Evolutionary conservation across 129 eudicot genomes (phyloP), one percentile per base, ranked within the genome.

Genomic region (Apium graveolens): DNA sequence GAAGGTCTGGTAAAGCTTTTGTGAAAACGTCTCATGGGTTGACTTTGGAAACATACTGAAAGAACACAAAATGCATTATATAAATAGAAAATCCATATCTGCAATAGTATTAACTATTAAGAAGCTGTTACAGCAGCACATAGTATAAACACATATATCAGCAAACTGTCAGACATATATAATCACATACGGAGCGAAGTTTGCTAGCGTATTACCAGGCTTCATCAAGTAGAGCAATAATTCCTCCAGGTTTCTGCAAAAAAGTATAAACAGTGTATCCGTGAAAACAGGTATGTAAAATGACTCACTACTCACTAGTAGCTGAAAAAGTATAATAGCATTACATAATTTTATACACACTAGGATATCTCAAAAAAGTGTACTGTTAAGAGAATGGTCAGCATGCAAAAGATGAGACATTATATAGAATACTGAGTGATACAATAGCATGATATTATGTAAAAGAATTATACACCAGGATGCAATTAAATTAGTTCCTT

Each of bases 31-130:
- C 83, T 95, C 99, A 77, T 95, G 96, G 48, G 99, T 95, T 41
- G 97, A 95, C 85, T 88, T 92, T 49, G 99, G 99, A 82, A 95
- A 95, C 99, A 95, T 95, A 85, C 99, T 95, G 96, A 80, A 88
- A 84, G 73, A 72, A 81, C 39, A 74, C 82, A 24, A 82, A 78
- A 65, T 76, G 79, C 71, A 75, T 87, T 41, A 84, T 62, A 48
- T 35, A 69, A 68, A 82, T 53, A 26, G 10, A 71, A 53, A 84
- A 84, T 24, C 13, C 26, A 17, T 48, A 26, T 78, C 65, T 27
- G 35, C 29, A 77, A 46, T 63, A 44, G 60, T 16, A 27, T 7
- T n/a, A 42, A 7, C 20, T 72, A 39, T 13, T 20, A 60, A 41
- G 38, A 55, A 41, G 41, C 18, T 75, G 11, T 46, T 45, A 46